Conservation (phyloP, 345 rosid species). For the Psidium friedrichsthalianum region DNA sequence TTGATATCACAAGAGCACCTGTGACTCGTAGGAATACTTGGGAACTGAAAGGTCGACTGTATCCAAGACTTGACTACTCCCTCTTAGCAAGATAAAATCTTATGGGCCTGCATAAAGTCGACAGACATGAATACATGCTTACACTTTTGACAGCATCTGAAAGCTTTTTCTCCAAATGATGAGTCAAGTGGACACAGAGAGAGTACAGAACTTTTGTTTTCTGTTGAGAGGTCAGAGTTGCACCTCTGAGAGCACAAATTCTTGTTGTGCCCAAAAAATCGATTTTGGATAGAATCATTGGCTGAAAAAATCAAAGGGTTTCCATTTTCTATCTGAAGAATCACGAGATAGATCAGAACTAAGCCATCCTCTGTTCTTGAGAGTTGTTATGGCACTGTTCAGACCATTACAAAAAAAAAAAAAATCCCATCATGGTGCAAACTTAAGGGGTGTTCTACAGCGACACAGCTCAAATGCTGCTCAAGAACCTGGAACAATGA, state of each 20-base stretch:
- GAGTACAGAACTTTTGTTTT: no score
- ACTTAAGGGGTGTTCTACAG: slow-evolving; percentile 69
- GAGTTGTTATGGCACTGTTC: slow-evolving; percentile 28
- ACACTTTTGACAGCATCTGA: no score
- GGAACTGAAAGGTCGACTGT: slow-evolving; percentile 63
- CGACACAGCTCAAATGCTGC: slow-evolving; percentile 83
- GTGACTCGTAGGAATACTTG: slow-evolving; percentile 62
- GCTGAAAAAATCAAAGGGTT: no score
- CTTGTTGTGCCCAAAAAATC: no score
- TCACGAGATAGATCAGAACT: slow-evolving; percentile 42
- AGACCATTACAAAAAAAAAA: slow-evolving; percentile 57
- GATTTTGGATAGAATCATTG: no score
- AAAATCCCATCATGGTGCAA: slow-evolving; percentile 54
- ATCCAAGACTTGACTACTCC: slow-evolving; percentile 36
- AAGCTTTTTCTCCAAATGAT: no score
- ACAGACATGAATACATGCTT: no score
- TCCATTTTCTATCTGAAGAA: slow-evolving; percentile 27
- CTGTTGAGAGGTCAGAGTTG: no score
- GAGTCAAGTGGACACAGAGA: no score
- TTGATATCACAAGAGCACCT: slow-evolving; percentile 27
- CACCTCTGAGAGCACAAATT: no score
- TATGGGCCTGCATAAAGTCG: no score
- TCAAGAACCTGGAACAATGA: slow-evolving; percentile 52
- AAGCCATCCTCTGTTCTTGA: slow-evolving; percentile 47
- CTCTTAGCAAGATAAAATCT: background rate